Evolutionary conservation across 305 asterid species (phyloP).

Genomic region (Fraxinus ornus): DNA sequence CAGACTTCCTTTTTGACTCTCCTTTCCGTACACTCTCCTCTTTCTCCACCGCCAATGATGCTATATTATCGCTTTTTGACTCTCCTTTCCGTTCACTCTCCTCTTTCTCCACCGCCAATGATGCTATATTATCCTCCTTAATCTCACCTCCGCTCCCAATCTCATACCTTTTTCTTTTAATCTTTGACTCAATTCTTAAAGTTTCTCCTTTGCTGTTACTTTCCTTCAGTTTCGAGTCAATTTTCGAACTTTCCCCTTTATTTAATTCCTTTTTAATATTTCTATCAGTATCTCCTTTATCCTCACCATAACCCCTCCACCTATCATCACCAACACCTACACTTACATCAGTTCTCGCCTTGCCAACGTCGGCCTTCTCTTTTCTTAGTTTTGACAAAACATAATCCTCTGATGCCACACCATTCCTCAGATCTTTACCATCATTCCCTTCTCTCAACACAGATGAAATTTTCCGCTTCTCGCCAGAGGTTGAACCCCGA

Average conservation of each 20-base stretch:
- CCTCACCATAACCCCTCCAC: conserved; percentile 59
- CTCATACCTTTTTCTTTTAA: conserved; percentile 63
- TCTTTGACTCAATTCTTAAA: conserved; percentile 54
- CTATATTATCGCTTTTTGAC: conserved; percentile 52
- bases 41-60: conserved; percentile 47
- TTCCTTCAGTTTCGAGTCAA: conserved; percentile 57
- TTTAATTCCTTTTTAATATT: conserved; percentile 36
- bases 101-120: conserved; percentile 54
- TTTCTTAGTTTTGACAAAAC: conserved; percentile 72
- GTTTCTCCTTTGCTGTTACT: conserved; percentile 49
- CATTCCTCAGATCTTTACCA: conserved; percentile 62
- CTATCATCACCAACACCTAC: conserved; percentile 44
- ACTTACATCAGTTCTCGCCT: conserved; percentile 33
- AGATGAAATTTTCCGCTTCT: conserved; percentile 73
- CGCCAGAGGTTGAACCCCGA: conserved; percentile 72
- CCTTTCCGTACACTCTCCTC: conserved; percentile 61
- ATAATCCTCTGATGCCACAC: conserved; percentile 61
- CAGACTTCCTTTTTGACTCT: conserved; percentile 79
- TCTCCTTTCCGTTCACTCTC: conserved; percentile 64
- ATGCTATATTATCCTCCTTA: conserved; percentile 48
- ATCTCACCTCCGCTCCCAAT: conserved; percentile 51
- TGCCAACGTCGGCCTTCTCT: conserved; percentile 37
- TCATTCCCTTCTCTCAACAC: conserved; percentile 60
- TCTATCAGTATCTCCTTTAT: conserved; percentile 36
- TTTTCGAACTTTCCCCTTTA: conserved; percentile 48